A percentile compares a stretch with the other conserved stretches of the same genome.
These are phyloP conservation scores for Colletotrichum navitas DNA, from an alignment of 2,329 filamentous ascomycete genomes.

Conservation along the genomic window DNA sequence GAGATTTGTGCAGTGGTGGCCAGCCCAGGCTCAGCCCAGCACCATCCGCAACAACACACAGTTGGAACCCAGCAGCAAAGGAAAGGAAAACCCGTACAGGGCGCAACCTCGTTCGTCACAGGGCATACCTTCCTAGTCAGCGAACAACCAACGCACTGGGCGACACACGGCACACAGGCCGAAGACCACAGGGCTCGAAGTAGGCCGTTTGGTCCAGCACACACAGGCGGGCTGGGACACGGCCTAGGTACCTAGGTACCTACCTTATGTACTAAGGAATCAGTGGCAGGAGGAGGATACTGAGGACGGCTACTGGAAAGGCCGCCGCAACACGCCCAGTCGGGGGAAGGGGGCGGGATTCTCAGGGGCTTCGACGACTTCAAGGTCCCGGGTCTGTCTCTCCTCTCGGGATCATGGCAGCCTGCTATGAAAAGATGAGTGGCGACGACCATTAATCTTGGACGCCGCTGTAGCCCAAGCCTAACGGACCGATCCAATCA, in stretches of 20 bases:
- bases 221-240: not conserved
- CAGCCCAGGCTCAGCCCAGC: slow-evolving; percentile 18
- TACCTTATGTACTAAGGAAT: not conserved
- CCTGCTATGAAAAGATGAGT: not conserved
- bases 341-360: not conserved
- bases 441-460: slow-evolving; percentile 1
- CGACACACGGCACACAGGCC: not conserved
- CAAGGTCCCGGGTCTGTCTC: not conserved
- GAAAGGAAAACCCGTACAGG: not conserved
- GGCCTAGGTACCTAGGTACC: no score
- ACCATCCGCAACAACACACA: slow-evolving; percentile 7
- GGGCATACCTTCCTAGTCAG: not conserved
- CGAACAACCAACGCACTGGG: not conserved
- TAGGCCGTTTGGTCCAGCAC: not conserved
- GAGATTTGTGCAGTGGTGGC: slow-evolving; percentile 37
- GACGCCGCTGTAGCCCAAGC: not conserved
- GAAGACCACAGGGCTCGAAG: not conserved
- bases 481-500: not conserved
- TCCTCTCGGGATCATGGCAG: not conserved
- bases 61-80: not conserved
- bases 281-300: not conserved
- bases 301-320: not conserved
- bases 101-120: not conserved
- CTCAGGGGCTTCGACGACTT: not conserved
- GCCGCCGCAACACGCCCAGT: not conserved